Evolutionary conservation across 148 eudicot genomes (phyloP), one percentile per base, ranked within the genome.

Genomic region (Diospyros kaki): DNA sequence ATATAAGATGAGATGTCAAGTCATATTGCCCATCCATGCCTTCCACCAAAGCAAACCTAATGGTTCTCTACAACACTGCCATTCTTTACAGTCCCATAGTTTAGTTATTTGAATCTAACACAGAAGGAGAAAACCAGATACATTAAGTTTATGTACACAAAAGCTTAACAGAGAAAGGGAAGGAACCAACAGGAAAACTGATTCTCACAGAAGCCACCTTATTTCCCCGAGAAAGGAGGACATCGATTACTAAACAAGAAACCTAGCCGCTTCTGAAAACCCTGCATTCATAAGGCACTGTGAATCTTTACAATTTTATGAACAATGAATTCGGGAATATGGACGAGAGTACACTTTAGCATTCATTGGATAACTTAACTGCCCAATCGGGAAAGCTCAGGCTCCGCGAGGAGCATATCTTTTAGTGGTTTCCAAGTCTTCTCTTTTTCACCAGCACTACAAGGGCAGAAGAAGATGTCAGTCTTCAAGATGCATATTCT

Each of bases 381-480:
- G 87, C 85, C 93, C 60, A 90, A 74, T 46, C 84, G 86, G n/a
- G 91, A 86, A 69, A 94, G 91, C 85, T 92, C 97, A 9, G 91
- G 97, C 71, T 90, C 94, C 71, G 89, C 88, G 74, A 94, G 85
- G 69, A 94, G 79, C 90, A 94, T 55, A 62, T 94, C 93, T 65
- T 87, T 81, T 52, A 94, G 89, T n/a, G 91, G 75, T 72, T 76
- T 86, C 58, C 66, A 50, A 72, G 79, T 66, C 67, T 38, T 68
- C 52, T 73, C 83, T 64, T 75, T 75, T 53, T 75, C 77, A 17
- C 64, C 79, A 77, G 79, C 72, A 76, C 95, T 94, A 69, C 58
- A 71, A 48, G 69, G 63, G 44, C 76, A 71, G 64, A 44, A 68
- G 18, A 38, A 74, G 65, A 71, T 39, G 18, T 15, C 12, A 13